Percentiles rank a stretch among this genome's conserved stretches.
Evolutionary conservation across 1,139 yeast species (phyloP).

Genomic region (Debaryomyces fabryi): DNA sequence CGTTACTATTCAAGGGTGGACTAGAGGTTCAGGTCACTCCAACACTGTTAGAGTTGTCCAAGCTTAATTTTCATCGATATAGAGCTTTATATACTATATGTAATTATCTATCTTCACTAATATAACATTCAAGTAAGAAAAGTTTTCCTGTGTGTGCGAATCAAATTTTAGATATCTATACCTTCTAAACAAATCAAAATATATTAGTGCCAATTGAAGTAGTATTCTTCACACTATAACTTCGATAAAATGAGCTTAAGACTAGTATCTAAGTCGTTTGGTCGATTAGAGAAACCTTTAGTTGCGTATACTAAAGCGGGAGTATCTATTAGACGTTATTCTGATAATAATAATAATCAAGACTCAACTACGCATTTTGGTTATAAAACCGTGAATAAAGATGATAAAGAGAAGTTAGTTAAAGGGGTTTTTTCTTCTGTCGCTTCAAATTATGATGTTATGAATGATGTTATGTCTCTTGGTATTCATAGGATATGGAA

Average conservation of each 20-base stretch:
- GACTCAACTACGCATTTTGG: slow-evolving; percentile 85
- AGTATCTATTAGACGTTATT: slow-evolving; percentile 9
- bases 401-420: slow-evolving; percentile 84
- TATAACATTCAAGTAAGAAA: neutral
- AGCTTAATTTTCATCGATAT: slow-evolving; percentile 32
- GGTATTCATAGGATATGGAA: slow-evolving; percentile 97
- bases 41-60: slow-evolving; percentile 86
- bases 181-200: neutral
- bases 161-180: slow-evolving; percentile 3
- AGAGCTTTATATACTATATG: slow-evolving; percentile 5
- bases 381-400: slow-evolving; percentile 76
- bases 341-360: neutral
- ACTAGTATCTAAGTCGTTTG: slow-evolving; percentile 7
- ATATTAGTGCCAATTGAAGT: neutral
- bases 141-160: slow-evolving; percentile 7
- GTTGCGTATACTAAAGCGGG: neutral
- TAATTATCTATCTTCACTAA: neutral
- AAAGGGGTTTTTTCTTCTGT: slow-evolving; percentile 92
- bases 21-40: slow-evolving; percentile 98
- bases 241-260: slow-evolving; percentile 11
- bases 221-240: neutral
- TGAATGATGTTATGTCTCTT: slow-evolving; percentile 98
- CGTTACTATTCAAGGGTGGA: slow-evolving; percentile 98
- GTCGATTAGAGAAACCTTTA: slow-evolving; percentile 5
- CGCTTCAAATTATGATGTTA: slow-evolving; percentile 89